A percentile compares a stretch with the other conserved stretches of the same genome.
These are phyloP conservation scores for Prinsepia uniflora DNA, from an alignment of 306 rosid species.

Conservation along the genomic window DNA sequence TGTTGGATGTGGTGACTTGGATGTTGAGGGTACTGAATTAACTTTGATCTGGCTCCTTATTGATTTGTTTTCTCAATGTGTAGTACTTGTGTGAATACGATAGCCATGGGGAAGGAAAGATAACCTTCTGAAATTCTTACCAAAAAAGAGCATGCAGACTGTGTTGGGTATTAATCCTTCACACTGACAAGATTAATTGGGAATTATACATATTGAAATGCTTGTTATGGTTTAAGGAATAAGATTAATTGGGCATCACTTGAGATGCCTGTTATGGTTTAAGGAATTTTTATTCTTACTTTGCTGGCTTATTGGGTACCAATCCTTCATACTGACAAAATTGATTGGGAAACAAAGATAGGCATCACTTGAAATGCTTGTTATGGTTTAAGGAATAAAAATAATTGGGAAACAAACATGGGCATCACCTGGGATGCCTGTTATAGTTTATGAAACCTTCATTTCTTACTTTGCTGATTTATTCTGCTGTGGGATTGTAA, in stretches of 20 bases:
- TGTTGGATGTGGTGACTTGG: conserved; percentile 98
- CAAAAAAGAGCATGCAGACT: not conserved
- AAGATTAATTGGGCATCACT: not conserved
- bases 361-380: not conserved
- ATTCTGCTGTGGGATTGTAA: conserved; percentile 5
- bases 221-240: conserved; percentile 7
- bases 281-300: conserved; percentile 6
- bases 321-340: not conserved
- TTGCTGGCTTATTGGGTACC: not conserved
- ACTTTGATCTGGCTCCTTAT: not conserved
- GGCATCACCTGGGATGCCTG: not conserved
- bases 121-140: not conserved
- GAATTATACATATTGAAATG: not conserved
- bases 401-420: not conserved
- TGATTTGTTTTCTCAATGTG: not conserved
- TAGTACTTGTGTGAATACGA: not conserved
- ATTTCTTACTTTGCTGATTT: not conserved
- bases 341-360: not conserved
- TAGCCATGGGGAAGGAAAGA: not conserved
- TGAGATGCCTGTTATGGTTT: not conserved
- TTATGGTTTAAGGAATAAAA: conserved; percentile 3
- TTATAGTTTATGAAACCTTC: conserved; percentile 4
- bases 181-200: conserved; percentile 1
- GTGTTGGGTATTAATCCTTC: not conserved
- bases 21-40: conserved; percentile 77